Evolutionary conservation across 148 eudicot genomes (phyloP).

Genomic region (Salicornia ramosissima): DNA sequence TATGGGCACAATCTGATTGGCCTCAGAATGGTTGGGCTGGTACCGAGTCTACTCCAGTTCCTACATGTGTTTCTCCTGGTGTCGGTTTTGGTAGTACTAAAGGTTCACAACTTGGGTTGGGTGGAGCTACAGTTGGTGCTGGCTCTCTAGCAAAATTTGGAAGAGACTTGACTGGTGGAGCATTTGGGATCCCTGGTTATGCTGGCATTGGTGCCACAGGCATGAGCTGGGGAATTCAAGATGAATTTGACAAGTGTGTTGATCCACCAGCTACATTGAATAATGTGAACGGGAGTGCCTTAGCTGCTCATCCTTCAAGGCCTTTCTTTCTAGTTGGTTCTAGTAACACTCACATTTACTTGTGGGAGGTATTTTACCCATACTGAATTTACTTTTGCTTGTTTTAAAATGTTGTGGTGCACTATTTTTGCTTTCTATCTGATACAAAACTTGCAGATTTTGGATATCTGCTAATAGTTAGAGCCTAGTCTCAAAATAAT

Average conservation of each 20-base stretch:
- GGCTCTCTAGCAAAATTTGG: constrained; percentile 48
- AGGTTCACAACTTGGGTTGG: constrained; percentile 70
- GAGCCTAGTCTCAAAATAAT: too few species aligned
- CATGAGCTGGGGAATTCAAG: constrained; percentile 88
- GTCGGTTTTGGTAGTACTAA: constrained; percentile 63
- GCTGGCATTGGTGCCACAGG: constrained; percentile 65
- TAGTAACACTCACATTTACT: constrained; percentile 74
- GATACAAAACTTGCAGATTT: not conserved
- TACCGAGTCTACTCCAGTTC: constrained; percentile 67
- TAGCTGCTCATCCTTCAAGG: constrained; percentile 89
- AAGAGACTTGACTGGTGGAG: constrained; percentile 51
- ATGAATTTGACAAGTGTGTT: constrained; percentile 64
- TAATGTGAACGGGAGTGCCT: constrained; percentile 60
- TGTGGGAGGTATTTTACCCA: constrained; percentile 80
- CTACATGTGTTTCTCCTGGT: constrained; percentile 78
- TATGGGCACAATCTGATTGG: constrained; percentile 94
- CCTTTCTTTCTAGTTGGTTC: constrained; percentile 94
- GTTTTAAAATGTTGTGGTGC: constrained; percentile 9
- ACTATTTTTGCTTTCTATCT: not conserved
- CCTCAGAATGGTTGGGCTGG: constrained; percentile 93
- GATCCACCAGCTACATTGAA: constrained; percentile 85
- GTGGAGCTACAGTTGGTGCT: constrained; percentile 72
- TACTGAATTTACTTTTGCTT: not conserved
- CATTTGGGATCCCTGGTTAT: constrained; percentile 73
- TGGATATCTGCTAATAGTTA: not conserved